Evolutionary conservation across 345 rosid genomes (phyloP), one percentile per base, ranked within the genome.

Genomic region (Acer campestre): DNA sequence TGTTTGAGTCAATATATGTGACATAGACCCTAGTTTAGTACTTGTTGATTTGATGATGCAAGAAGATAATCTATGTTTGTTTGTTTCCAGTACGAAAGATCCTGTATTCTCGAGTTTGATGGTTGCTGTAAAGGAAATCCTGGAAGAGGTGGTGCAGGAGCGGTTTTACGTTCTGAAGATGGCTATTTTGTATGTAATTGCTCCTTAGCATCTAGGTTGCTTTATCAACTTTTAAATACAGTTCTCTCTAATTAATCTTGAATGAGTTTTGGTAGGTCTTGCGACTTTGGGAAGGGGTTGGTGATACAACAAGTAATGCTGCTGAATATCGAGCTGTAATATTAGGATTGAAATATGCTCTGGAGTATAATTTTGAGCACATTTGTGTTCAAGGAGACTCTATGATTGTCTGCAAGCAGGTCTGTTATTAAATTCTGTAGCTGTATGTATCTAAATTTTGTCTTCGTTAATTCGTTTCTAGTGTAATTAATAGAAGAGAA

Each of bases 111-210:
- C 56, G 91, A 91, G 83, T 95, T 91, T 86, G 98, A 95, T 83
- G 98, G 98, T 73, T 95, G 97, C 80, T 88, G 94, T 9, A 95
- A 87, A 78, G 98, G 98, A 80, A 95, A 95, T 85, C 98, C 98
- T 16, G 98, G 98, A 71, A 90, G 67, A 84, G 91, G 97, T 78
- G 98, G 97, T 67, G 98, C 98, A 16, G 98, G 98, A 76, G 98
- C 92, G 72, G 81, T 95, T 75, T 77, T 95, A 75, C 89, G 92
- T 63, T 49, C 85, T 20, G 78, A 77, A 63, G 88, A 93, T 61
- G 91, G 90, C 71, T 84, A 78, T 71, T 59, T 78, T 84, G 90
- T 91, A 79, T 74, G 83, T 31, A 31, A n/a, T 65, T 44, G 75
- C 53, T 22, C 69, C 48, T 70, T 14, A 3, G 0, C 40, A 59